Evolutionary conservation across 305 asterid genomes (phyloP), one percentile per base, ranked within the genome.

Genomic region (Fraxinus platypoda): DNA sequence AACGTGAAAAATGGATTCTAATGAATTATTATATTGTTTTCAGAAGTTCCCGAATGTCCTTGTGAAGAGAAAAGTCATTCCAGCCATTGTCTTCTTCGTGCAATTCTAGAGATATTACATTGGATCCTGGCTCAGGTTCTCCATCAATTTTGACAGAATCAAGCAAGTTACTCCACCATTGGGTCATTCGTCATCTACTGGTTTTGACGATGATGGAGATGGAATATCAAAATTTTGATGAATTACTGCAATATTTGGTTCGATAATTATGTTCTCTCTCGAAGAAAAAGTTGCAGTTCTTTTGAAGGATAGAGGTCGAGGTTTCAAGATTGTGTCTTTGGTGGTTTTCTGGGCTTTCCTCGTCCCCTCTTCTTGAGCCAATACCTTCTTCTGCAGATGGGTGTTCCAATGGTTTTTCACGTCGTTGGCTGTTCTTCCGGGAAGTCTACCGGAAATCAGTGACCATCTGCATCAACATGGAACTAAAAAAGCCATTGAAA

Each of bases 381-480:
- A 23, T 0, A 37, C 30, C 68, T 85, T 89, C 79, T 83, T 89
- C 11, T 66, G 41, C 4, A 81, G 19, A 37, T 84, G 89, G 3
- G 84, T 75, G 76, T 88, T 91, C 92, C 92, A 91, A 57, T 81
- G 85, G 76, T 89, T 89, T 57, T 89, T 91, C 23, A 88, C 82
- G 21, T 86, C 84, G 2, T 88, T 86, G 1, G 84, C 81, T 6
- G 87, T 88, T 74, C 89, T 85, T 38, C 87, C 88, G 0, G 91
- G 90, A 19, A 88, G 72, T 78, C 88, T 83, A 28, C 90, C 91
- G 0, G 90, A 89, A 4, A 88, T 84, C 66, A 88, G 83, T 2
- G 90, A 83, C 91, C 91, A 88, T 78, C 91, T 86, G 82, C 37
- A 25, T 25, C 31, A 13, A 78, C 31, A 17, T 57, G 59, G 0